These are phyloP conservation scores for Nyctanthes arbortristis DNA, from an alignment of 257 asterid genomes.

Conservation along the genomic window DNA sequence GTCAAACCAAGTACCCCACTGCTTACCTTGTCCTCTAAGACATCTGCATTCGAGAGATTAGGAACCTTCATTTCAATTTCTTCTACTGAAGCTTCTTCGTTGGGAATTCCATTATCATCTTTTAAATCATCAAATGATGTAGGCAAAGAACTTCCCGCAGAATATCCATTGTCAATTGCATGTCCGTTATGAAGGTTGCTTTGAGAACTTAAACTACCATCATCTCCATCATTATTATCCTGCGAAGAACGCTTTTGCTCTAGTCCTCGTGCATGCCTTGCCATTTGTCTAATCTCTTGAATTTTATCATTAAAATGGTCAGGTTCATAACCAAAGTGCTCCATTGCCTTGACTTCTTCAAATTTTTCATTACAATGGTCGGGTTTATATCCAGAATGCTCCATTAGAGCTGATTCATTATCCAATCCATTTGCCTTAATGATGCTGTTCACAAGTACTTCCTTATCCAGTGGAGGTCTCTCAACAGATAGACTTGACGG, in stretches of 20 bases:
- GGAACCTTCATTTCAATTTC: slow-evolving; percentile 25
- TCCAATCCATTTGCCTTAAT: slow-evolving; percentile 44
- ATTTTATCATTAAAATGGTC: slow-evolving; percentile 47
- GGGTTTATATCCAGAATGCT: slow-evolving; percentile 30
- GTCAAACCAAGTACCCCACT: slow-evolving; percentile 21
- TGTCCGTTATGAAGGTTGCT: slow-evolving; percentile 27
- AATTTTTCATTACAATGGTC: slow-evolving; percentile 47
- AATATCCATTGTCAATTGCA: slow-evolving; percentile 25
- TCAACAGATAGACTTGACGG: slow-evolving; percentile 30
- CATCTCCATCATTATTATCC: slow-evolving; percentile 33
- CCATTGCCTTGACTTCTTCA: slow-evolving; percentile 51
- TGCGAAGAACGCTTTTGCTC: slow-evolving; percentile 43
- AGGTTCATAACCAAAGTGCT: slow-evolving; percentile 30
- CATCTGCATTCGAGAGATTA: slow-evolving; percentile 19
- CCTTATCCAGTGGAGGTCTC: slow-evolving; percentile 80
- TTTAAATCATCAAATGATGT: slow-evolving; percentile 23
- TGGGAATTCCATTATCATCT: slow-evolving; percentile 26
- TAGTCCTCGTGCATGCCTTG: slow-evolving; percentile 63
- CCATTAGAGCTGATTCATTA: slow-evolving; percentile 23
- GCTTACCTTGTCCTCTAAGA: slow-evolving; percentile 30
- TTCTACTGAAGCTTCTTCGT: slow-evolving; percentile 26
- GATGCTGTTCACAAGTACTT: slow-evolving; percentile 53
- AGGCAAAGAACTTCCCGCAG: slow-evolving; percentile 29
- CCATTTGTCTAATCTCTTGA: slow-evolving; percentile 74
- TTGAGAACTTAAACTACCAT: slow-evolving; percentile 29